A percentile compares a stretch with the other conserved stretches of the same genome.
These are phyloP conservation scores for Alternaria burnsii DNA, from an alignment of 2,329 filamentous ascomycete species.

Conservation along the genomic window DNA sequence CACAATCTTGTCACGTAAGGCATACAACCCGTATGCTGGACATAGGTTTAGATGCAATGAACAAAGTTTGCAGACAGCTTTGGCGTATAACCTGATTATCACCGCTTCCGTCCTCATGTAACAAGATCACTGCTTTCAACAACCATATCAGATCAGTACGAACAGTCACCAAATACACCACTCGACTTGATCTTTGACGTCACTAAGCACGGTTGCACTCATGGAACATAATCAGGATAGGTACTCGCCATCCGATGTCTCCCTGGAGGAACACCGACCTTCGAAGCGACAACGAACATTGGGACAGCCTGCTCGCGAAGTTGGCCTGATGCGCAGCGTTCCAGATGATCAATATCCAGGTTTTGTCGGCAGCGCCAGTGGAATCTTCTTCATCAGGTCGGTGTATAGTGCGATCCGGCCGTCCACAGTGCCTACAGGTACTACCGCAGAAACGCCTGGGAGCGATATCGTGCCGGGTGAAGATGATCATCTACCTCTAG, in stretches of 20 bases:
- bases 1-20: neutral
- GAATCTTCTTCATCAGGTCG: slow-evolving; percentile 66
- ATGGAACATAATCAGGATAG: slow-evolving; percentile 20
- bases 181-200: neutral
- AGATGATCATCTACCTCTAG: slow-evolving; percentile 60
- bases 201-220: neutral
- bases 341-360: slow-evolving; percentile 59
- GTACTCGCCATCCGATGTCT: slow-evolving; percentile 1
- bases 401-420: slow-evolving; percentile 61
- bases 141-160: neutral
- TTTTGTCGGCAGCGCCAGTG: slow-evolving; percentile 66
- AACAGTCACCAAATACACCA: neutral
- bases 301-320: slow-evolving; percentile 46
- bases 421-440: slow-evolving; percentile 10
- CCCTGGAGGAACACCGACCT: slow-evolving; percentile 11
- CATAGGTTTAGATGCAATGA: neutral
- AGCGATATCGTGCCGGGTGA: slow-evolving; percentile 64
- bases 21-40: neutral
- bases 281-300: slow-evolving; percentile 27
- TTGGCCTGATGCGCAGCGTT: slow-evolving; percentile 63
- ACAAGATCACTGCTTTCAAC: neutral
- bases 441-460: slow-evolving; percentile 33
- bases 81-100: neutral
- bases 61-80: neutral
- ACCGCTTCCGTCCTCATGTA: neutral